Conservation (phyloP, 2,329 filamentous ascomycete genomes). For the Beauveria sp. region DNA sequence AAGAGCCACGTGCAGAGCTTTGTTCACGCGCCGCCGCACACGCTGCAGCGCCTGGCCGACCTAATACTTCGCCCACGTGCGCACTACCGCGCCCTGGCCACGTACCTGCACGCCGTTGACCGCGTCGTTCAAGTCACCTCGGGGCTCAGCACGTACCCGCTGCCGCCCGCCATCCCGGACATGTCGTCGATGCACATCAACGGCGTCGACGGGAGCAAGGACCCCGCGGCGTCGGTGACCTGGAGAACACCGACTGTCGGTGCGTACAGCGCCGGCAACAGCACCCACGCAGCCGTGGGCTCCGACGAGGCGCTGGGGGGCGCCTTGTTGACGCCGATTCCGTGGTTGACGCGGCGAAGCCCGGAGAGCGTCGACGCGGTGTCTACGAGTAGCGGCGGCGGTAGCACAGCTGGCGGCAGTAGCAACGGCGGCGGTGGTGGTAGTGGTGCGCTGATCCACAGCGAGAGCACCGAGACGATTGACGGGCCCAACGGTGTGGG, state of each 20-base stretch:
- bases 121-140: conserved; percentile 87
- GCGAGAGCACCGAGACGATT: conserved; percentile 71
- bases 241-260: conserved; percentile 39
- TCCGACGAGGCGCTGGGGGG: conserved; percentile 87
- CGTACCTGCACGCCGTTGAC: conserved; percentile 86
- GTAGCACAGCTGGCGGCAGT: conserved; percentile 1
- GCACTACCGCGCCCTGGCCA: conserved; percentile 74
- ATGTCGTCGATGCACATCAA: conserved; percentile 53
- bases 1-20: conserved; percentile 61
- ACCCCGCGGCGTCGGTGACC: conserved; percentile 31
- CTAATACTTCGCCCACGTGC: conserved; percentile 67
- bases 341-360: conserved; percentile 60
- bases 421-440: conserved; percentile 8
- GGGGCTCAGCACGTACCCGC: conserved; percentile 69
- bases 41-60: conserved; percentile 85
- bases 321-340: conserved; percentile 85
- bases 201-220: conserved; percentile 44
- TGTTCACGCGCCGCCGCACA: conserved; percentile 72
- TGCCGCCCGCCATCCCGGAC: conserved; percentile 60
- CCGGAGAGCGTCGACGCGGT: conserved; percentile 22
- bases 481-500: conserved; percentile 74
- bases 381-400: conserved; percentile 4
- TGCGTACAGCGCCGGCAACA: background rate
- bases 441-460: conserved; percentile 44
- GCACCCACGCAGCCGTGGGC: conserved; percentile 42